These are phyloP conservation scores for Pyrenophora graminea DNA, from an alignment of 2,329 filamentous ascomycete species.

Conservation along the genomic window DNA sequence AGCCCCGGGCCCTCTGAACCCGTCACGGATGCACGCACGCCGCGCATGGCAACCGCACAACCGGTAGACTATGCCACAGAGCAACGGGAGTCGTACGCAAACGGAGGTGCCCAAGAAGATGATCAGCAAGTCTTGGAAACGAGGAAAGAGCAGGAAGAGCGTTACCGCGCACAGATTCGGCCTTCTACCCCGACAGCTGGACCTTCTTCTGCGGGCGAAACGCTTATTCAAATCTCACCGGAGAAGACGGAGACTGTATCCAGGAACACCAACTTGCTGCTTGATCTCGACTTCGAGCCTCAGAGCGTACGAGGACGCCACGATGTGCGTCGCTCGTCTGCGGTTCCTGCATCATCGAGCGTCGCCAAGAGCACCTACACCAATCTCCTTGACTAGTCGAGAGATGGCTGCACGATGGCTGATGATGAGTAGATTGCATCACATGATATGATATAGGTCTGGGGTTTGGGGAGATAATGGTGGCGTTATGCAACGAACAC, in stretches of 20 bases:
- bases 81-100: constrained; percentile 17
- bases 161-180: constrained; percentile 11
- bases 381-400: constrained; percentile 21
- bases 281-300: constrained; percentile 21
- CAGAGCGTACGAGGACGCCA: background rate
- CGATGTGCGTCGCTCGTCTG: constrained; percentile 2
- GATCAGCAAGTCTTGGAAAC: constrained; percentile 23
- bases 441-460: too few relatives aligned
- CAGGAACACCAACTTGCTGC: constrained; percentile 19
- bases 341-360: background rate
- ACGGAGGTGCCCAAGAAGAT: constrained; percentile 20
- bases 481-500: background rate
- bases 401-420: background rate
- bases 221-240: constrained; percentile 25
- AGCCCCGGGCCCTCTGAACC: background rate
- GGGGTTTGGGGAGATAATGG: background rate
- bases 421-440: background rate
- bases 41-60: background rate
- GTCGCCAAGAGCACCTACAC: background rate
- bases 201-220: background rate
- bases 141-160: constrained; percentile 17
- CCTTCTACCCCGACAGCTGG: background rate
- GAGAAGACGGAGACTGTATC: constrained; percentile 11
- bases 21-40: background rate
- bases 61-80: constrained; percentile 3